phyloP scores from a whole-genome alignment of 139 green algal genomes.

The Pseudopediastrum boryanum region DNA sequence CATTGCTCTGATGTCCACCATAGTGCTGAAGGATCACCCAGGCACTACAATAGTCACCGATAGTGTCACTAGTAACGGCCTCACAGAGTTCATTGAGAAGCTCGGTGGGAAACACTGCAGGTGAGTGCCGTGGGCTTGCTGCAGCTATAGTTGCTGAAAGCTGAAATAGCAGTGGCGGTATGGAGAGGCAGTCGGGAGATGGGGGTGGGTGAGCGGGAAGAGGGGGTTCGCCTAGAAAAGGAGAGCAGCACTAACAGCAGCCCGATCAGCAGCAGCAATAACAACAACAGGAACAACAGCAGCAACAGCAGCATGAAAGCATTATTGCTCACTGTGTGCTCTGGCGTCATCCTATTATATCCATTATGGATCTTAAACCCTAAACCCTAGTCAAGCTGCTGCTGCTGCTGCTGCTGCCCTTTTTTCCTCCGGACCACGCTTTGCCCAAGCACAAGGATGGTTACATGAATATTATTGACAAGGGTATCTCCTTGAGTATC shows the following conservation, averaged over 20 bases:
- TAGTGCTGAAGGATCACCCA: conserved; percentile 86
- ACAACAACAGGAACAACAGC: no score
- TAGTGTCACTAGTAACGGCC: conserved; percentile 88
- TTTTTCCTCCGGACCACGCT: conserved; percentile 15
- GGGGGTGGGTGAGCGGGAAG: no score
- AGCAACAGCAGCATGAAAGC: no score
- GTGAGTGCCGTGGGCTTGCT: conserved; percentile 9
- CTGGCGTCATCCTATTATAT: no score
- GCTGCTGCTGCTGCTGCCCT: no score
- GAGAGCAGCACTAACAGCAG: no score
- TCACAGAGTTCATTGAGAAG: conserved; percentile 86
- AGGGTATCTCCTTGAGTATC: conserved; percentile 51
- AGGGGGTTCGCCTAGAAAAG: no score
- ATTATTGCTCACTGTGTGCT: no score
- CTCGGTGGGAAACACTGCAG: conserved; percentile 83
- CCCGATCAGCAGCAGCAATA: no score
- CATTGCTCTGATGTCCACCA: conserved; percentile 88
- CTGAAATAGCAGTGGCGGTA: neutral
- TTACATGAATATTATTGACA: conserved; percentile 92
- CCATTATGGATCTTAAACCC: no score
- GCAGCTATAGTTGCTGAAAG: neutral
- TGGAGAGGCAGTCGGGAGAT: neutral
- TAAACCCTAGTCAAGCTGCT: no score
- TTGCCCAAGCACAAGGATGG: conserved; percentile 76
- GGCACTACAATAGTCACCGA: conserved; percentile 96